Percentiles rank a stretch among this genome's conserved stretches.
Evolutionary conservation across 2,329 filamentous ascomycete species (phyloP).

Genomic region (Volutella citrinella): DNA sequence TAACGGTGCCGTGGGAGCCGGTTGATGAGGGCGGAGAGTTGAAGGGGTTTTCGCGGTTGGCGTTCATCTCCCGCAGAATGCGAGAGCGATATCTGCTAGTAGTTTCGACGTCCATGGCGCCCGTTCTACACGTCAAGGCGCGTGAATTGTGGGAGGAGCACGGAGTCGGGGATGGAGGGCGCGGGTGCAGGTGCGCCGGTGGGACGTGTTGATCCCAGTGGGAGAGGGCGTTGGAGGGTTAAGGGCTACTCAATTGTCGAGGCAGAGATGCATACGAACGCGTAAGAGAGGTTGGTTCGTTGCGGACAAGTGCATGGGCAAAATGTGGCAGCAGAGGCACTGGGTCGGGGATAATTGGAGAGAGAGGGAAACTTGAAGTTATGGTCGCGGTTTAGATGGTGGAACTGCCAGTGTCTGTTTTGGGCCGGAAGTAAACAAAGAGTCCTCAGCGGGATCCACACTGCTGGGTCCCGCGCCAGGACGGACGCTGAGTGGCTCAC

Average conservation of each 20-base stretch:
- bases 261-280: slow-evolving; percentile 10
- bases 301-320: slow-evolving; percentile 11
- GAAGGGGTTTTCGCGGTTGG: slow-evolving; percentile 53
- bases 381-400: no score
- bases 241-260: slow-evolving; percentile 19
- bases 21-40: slow-evolving; percentile 58
- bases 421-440: slow-evolving; percentile 36
- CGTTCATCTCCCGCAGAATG: slow-evolving; percentile 50
- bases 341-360: slow-evolving; percentile 10
- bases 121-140: slow-evolving; percentile 22
- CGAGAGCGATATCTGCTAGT: slow-evolving; percentile 44
- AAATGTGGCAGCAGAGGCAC: slow-evolving; percentile 7
- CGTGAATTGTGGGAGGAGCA: slow-evolving; percentile 17
- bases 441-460: slow-evolving; percentile 2
- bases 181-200: slow-evolving; percentile 18
- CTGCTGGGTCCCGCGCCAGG: background rate
- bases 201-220: slow-evolving; percentile 16
- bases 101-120: slow-evolving; percentile 42
- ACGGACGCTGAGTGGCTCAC: no score
- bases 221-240: slow-evolving; percentile 10
- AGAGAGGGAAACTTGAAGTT: slow-evolving; percentile 18
- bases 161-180: slow-evolving; percentile 15
- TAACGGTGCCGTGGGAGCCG: slow-evolving; percentile 55
- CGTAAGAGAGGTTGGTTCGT: slow-evolving; percentile 14
- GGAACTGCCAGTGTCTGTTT: slow-evolving; percentile 24